Evolutionary conservation across 2,329 filamentous ascomycete species (phyloP), one percentile per base, ranked within the genome.

Genomic region (Truncatella angustata): DNA sequence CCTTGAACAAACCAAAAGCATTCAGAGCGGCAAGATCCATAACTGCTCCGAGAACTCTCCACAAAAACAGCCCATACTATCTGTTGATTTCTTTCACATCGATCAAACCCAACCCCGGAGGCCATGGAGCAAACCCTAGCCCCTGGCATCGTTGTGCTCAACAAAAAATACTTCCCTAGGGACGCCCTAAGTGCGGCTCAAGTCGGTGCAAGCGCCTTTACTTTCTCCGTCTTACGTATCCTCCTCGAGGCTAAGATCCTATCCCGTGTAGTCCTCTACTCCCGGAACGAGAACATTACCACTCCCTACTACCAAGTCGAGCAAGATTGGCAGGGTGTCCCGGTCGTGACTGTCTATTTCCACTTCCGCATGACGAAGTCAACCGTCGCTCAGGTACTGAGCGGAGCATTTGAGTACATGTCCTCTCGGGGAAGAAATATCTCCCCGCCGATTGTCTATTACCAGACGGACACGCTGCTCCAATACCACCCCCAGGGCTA

Each of bases 381-480:
- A 11, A 45, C 4, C 11, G 32, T 51, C 23, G 28, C 49, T 4
- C 12, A n/a, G 14, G 18, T 18, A 9, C 20, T 51, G 9, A 14
- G 11, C 18, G 12, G 35, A 20, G 49, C 49, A 7, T 51, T 35
- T 20, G 20, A 45, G n/a, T 44, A 44, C 12, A 26, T 32, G 10
- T 24, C 49, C 7, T 11, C 30, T 7, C n/a, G 18, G 24, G 20
- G n/a, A 5, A n/a, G 35, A 5, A 35, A 40, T 14, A 40, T 14
- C 14, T 24, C 11, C n/a, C 21, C 21, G 4, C 49, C 49, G 6
- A 51, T 51, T 14, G 39, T 51, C 16, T 51, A 51, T 26, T 51
- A 51, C 20, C 49, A 51, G 39, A 51, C 49, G 11, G 49, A 51
- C 24, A 51, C 49, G 5, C 37, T 51, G 14, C 49, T 51, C 14